A percentile compares a stretch with the other conserved stretches of the same genome.
These are phyloP conservation scores for Salmacisia buchloeana DNA, from an alignment of 1,284 basidiomycete genomes.

Conservation along the genomic window DNA sequence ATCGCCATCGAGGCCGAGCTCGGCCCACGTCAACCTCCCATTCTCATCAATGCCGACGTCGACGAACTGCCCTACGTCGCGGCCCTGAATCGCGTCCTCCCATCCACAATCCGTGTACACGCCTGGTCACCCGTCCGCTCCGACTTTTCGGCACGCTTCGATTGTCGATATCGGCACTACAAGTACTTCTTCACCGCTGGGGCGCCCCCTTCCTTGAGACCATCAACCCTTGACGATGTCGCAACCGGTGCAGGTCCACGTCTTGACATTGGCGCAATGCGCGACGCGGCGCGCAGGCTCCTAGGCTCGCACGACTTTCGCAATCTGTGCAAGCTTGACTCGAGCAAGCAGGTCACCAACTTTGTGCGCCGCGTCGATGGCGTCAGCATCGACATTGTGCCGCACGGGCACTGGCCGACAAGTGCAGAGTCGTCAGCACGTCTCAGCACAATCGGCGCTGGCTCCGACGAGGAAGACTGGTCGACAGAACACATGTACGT, in stretches of 20 bases:
- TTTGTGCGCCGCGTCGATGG: constrained; percentile 65
- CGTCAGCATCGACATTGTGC: constrained; percentile 59
- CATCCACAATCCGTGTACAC: constrained; percentile 79
- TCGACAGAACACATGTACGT: constrained; percentile 57
- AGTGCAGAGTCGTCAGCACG: neutral
- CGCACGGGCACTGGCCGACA: constrained; percentile 28
- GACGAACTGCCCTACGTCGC: constrained; percentile 71
- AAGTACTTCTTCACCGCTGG: constrained; percentile 74
- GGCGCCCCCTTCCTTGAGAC: constrained; percentile 23
- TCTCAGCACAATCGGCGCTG: neutral
- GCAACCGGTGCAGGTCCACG: constrained; percentile 13
- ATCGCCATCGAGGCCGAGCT: neutral
- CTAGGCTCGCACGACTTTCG: constrained; percentile 92
- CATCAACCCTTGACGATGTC: constrained; percentile 2
- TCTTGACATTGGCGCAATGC: constrained; percentile 61
- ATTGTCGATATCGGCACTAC: constrained; percentile 83
- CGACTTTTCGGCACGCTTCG: constrained; percentile 80
- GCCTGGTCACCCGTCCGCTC: constrained; percentile 87
- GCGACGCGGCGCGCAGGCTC: constrained; percentile 65
- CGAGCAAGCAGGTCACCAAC: constrained; percentile 81
- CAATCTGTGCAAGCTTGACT: constrained; percentile 92
- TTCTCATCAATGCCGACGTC: constrained; percentile 8
- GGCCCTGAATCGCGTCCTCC: constrained; percentile 83
- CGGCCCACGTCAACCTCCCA: neutral
- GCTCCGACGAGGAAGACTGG: neutral